Evolutionary conservation across 768 basidiomycete species (phyloP).

Genomic region (Rhodotorula graminis): DNA sequence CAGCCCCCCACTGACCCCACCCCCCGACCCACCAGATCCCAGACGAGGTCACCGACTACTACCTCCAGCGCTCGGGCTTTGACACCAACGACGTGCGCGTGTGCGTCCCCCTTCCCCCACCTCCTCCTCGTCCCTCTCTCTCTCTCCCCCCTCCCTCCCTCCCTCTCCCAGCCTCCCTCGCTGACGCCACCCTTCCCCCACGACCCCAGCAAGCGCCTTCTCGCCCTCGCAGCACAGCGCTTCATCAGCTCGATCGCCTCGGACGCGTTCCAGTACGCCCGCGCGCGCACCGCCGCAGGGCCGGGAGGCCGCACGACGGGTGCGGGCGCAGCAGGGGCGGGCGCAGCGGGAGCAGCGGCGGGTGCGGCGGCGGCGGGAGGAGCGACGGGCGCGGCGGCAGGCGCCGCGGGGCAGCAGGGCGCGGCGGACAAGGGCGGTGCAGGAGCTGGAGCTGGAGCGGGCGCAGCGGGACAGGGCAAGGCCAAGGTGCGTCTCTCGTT

Average conservation of each 20-base stretch:
- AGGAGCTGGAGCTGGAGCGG: background rate
- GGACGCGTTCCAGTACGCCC: conserved; percentile 95
- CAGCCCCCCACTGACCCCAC: background rate
- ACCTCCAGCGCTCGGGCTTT: conserved; percentile 90
- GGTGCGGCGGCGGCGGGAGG: background rate
- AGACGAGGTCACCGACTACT: conserved; percentile 95
- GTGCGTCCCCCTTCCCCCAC: conserved; percentile 52
- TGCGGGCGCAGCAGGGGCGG: conserved; percentile 48
- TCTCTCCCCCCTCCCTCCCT: conserved; percentile 7
- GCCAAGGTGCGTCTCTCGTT: conserved; percentile 12
- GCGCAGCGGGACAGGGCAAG: background rate
- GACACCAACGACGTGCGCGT: conserved; percentile 89
- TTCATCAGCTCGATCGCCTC: conserved; percentile 94
- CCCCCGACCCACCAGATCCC: conserved; percentile 62
- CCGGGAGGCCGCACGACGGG: conserved; percentile 40
- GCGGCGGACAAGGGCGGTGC: too few species aligned
- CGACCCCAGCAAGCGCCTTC: conserved; percentile 70
- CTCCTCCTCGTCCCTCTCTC: background rate
- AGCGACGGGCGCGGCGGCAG: background rate
- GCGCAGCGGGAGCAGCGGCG: background rate
- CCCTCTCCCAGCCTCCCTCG: background rate
- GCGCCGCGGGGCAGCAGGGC: too few species aligned
- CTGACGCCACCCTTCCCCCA: background rate
- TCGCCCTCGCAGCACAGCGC: conserved; percentile 94
- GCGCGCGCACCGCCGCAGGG: conserved; percentile 79